phyloP scores from a whole-genome alignment of 176 grass and related monocot species.

The Elaeis guineensis region DNA sequence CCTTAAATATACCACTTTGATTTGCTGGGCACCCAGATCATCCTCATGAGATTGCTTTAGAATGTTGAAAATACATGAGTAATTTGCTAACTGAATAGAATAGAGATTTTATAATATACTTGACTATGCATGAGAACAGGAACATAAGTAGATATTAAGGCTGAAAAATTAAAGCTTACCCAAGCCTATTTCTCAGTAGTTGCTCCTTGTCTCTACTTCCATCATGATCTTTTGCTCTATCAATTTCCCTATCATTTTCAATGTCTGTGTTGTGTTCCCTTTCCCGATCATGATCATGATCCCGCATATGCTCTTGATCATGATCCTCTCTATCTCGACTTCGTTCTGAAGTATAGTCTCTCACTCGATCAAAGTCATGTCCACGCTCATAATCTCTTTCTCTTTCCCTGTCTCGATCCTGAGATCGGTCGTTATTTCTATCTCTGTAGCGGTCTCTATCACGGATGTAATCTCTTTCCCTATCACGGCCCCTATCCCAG shows the following conservation, averaged over 20 bases:
- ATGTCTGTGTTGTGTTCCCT: conserved; percentile 32
- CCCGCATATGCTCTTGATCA: conserved; percentile 42
- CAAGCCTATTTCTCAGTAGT: conserved; percentile 39
- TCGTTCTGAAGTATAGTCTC: conserved; percentile 44
- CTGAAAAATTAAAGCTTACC: conserved; percentile 19
- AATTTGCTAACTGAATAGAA: too few relatives aligned
- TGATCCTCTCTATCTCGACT: conserved; percentile 38
- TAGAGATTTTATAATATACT: too few relatives aligned
- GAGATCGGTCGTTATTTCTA: conserved; percentile 54
- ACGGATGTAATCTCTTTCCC: conserved; percentile 56
- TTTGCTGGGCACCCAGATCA: too few relatives aligned
- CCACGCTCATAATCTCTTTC: conserved; percentile 52
- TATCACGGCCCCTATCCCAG: conserved; percentile 55
- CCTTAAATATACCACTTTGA: too few relatives aligned
- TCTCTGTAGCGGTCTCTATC: conserved; percentile 53
- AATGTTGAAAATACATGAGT: too few relatives aligned
- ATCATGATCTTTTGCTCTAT: conserved; percentile 37
- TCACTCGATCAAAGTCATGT: conserved; percentile 42
- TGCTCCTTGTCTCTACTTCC: conserved; percentile 44
- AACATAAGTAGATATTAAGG: too few relatives aligned
- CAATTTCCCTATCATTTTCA: conserved; percentile 47
- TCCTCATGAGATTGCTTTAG: too few relatives aligned
- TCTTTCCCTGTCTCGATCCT: conserved; percentile 49
- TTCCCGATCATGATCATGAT: conserved; percentile 36
- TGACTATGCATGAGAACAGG: too few relatives aligned